These are phyloP conservation scores for Irineochytrium annulatum DNA, from an alignment of 192 early-diverging fungal genomes.

Conservation along the genomic window DNA sequence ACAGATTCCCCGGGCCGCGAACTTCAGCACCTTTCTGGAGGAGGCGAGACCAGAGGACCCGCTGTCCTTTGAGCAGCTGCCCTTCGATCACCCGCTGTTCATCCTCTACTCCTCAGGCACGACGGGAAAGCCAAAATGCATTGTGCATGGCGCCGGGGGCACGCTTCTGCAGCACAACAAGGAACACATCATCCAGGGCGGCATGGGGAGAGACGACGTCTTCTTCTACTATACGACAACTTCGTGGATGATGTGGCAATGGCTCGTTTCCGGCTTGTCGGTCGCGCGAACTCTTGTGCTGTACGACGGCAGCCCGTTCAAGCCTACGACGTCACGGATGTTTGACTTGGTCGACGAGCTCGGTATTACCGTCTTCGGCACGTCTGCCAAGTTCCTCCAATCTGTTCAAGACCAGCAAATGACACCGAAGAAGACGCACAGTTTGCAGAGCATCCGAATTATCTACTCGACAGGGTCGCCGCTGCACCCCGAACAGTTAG, in stretches of 20 bases:
- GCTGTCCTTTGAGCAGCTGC: conserved; percentile 76
- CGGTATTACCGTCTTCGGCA: conserved; percentile 88
- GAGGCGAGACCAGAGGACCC: conserved; percentile 25
- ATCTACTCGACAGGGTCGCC: conserved; percentile 96
- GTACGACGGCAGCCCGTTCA: conserved; percentile 95
- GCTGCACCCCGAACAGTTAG: conserved; percentile 86
- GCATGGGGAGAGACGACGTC: conserved; percentile 68
- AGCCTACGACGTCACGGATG: conserved; percentile 66
- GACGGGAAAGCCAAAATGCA: conserved; percentile 93
- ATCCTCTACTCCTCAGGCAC: conserved; percentile 95
- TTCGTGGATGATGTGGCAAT: conserved; percentile 98
- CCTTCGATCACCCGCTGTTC: conserved; percentile 87
- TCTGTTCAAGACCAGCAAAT: conserved; percentile 72
- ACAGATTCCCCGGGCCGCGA: conserved; percentile 7
- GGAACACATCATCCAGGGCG: conserved; percentile 87
- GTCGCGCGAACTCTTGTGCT: conserved; percentile 75
- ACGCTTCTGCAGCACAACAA: conserved; percentile 89
- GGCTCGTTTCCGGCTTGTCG: conserved; percentile 77
- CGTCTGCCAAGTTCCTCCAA: conserved; percentile 94
- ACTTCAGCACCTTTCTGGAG: conserved; percentile 48
- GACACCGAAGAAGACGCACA: conserved; percentile 50
- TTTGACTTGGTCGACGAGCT: conserved; percentile 77
- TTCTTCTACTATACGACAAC: conserved; percentile 70
- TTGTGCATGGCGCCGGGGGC: conserved; percentile 90
- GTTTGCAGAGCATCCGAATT: conserved; percentile 59